Conservation (phyloP, 164 flowering plant genomes). For the Tinospora cordifolia region DNA sequence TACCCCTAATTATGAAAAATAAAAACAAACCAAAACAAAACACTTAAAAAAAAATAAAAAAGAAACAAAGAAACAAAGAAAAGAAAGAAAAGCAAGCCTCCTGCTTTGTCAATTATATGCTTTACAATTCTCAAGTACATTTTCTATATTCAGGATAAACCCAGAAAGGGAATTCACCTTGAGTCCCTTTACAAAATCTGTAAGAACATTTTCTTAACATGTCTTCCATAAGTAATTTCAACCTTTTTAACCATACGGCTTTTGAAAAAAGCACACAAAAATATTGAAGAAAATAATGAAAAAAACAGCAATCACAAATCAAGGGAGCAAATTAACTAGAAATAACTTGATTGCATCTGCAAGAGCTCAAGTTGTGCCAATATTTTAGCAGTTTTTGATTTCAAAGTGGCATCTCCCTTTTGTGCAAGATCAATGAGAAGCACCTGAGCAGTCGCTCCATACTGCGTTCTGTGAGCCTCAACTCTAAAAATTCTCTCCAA, state of each 20-base stretch:
- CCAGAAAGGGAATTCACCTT: no score
- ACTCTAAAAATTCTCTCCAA: constrained; percentile 61
- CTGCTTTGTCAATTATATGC: no score
- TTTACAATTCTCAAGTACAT: no score
- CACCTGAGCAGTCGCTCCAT: constrained; percentile 57
- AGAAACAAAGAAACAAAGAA: no score
- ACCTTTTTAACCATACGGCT: not conserved
- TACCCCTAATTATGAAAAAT: no score
- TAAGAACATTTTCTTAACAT: not conserved
- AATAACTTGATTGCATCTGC: constrained; percentile 79
- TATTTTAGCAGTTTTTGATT: constrained; percentile 47
- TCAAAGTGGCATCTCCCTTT: constrained; percentile 46
- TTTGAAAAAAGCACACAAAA: not conserved
- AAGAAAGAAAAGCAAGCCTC: no score
- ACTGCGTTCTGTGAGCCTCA: constrained; percentile 39
- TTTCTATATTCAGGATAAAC: no score
- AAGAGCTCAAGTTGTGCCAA: constrained; percentile 75
- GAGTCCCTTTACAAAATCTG: not conserved
- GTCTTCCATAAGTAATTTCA: not conserved
- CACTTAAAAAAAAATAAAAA: no score
- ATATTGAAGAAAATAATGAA: not conserved
- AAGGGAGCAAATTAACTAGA: constrained; percentile 24
- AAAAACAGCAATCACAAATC: not conserved
- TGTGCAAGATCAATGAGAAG: constrained; percentile 70
- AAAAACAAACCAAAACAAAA: no score